Evolutionary conservation across 2,329 filamentous ascomycete genomes (phyloP).

Genomic region (Blastomyces emzantsi): DNA sequence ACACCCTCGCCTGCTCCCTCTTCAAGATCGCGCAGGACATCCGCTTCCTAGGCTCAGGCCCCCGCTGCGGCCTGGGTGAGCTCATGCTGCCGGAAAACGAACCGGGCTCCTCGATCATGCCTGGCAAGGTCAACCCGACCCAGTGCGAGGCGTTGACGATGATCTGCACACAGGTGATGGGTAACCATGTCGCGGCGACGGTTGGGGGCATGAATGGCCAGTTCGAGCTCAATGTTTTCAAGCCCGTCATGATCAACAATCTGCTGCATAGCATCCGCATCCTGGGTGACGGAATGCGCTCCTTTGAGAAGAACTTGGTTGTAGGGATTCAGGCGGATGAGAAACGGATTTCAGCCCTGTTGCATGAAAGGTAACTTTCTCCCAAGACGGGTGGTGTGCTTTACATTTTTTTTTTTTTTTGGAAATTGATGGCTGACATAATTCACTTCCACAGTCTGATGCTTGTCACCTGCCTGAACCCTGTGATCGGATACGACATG

Average conservation of each 20-base stretch:
- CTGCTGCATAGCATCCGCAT: constrained; percentile 85
- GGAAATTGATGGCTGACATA: background rate
- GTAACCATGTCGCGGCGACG: constrained; percentile 87
- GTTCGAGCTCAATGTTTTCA: constrained; percentile 99
- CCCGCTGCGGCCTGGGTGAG: constrained; percentile 91
- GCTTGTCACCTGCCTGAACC: constrained; percentile 96
- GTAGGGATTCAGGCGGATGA: constrained; percentile 85
- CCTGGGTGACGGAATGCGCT: constrained; percentile 83
- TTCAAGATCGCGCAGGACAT: constrained; percentile 99
- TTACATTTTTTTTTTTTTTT: background rate
- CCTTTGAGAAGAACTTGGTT: constrained; percentile 90
- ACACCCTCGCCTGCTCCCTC: constrained; percentile 82
- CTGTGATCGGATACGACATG: constrained; percentile 96
- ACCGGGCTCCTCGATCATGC: constrained; percentile 97
- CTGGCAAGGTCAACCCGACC: constrained; percentile 98
- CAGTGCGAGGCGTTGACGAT: constrained; percentile 98
- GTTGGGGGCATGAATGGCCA: constrained; percentile 96
- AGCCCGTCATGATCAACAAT: constrained; percentile 92
- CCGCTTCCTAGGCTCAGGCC: constrained; percentile 90
- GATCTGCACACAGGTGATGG: constrained; percentile 96
- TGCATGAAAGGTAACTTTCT: constrained; percentile 74
- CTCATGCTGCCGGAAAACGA: constrained; percentile 94
- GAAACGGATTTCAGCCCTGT: constrained; percentile 76
- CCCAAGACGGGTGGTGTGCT: background rate
- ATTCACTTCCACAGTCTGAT: constrained; percentile 57